These are phyloP conservation scores for Ganoderma sinense DNA, from an alignment of 1,284 basidiomycete genomes.

Conservation along the genomic window DNA sequence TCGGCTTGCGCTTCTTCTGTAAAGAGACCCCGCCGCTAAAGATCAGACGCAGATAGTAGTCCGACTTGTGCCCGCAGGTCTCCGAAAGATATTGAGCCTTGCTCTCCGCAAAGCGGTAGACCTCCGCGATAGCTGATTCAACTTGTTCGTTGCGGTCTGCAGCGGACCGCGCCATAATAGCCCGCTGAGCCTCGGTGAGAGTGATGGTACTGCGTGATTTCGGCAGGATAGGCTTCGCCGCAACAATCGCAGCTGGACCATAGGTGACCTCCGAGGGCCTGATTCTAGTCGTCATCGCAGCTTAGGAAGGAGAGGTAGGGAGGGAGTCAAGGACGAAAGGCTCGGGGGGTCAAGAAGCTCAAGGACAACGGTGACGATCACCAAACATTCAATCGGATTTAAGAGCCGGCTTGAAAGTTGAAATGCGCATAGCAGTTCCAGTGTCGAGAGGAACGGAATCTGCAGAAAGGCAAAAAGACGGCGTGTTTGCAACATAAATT, in stretches of 20 bases:
- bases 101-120: not conserved
- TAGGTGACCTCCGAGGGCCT: not conserved
- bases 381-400: no score
- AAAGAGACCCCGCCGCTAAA: not conserved
- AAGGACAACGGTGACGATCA: no score
- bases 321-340: no score
- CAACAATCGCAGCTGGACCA: not conserved
- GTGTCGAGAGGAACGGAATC: no score
- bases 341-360: no score
- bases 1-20: not conserved
- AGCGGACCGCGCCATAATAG: not conserved
- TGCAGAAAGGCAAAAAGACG: no score
- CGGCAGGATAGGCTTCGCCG: not conserved
- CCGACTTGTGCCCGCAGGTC: constrained; percentile 1
- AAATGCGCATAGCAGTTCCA: no score
- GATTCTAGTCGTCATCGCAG: no score
- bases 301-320: not conserved
- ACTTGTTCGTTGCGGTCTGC: not conserved
- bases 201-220: not conserved
- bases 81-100: not conserved
- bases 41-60: not conserved
- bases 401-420: no score
- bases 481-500: no score
- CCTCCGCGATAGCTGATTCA: not conserved
- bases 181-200: not conserved